Evolutionary conservation across 2,329 filamentous ascomycete species (phyloP), one percentile per base, ranked within the genome.

Genomic region (Balansia obtecta): DNA sequence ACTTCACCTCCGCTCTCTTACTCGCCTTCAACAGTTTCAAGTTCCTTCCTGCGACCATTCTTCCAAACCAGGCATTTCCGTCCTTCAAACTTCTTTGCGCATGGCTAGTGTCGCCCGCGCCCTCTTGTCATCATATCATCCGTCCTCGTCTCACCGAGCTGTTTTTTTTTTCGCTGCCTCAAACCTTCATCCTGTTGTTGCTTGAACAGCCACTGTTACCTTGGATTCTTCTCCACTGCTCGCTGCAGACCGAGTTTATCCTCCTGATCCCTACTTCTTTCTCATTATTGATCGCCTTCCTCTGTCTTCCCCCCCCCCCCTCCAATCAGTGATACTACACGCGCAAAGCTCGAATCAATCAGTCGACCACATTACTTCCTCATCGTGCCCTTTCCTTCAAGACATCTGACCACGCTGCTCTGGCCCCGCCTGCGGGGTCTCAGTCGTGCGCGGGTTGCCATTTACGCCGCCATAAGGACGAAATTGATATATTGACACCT

Each of bases 381-480:
- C 7, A 2, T 37, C 2, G 32, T 22, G 27, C 16, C 22, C 33
- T 44, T 8, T 13, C 22, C 33, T 44, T 8, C 40, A 32, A 27
- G 34, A 16, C 32, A 20, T 44, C 47, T 44, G 42, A 22, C 16
- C 11, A 30, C 40, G 47, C 47, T 49, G 40, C 32, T 38, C 10
- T 43, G 52, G 40, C 49, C 42, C 49, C 49, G 52, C 49, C 52
- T 53, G 52, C 49, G 45, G 52, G 49, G 52, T 53, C 46, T 49
- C 8, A 27, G 33, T 41, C 45, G 48, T 37, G 46, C 50, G 45
- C 46, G 22, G 46, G 33, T 49, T 49, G 50, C 45, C 20, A 20
- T 49, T 27, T 15, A 40, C 33, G 34, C 47, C 40, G 22, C 40
- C 22, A 30, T 10, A 44, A 44, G 42, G 40, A 38, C 32, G 32